phyloP scores from a whole-genome alignment of 768 basidiomycete genomes.

The Tricholoma hemisulphureum region DNA sequence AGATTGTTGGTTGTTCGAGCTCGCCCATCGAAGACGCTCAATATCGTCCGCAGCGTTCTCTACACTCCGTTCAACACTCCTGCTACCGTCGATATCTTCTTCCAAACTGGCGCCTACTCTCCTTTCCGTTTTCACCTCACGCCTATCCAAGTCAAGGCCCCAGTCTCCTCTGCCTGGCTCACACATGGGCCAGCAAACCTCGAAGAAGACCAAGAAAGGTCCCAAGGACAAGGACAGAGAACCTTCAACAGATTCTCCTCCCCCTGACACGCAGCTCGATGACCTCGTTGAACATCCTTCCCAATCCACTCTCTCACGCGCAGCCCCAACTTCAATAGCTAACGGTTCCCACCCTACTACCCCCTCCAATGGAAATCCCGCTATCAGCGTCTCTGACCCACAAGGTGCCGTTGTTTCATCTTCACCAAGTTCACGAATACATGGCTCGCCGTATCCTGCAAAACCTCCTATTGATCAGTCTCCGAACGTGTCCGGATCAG shows the following conservation, averaged over 20 bases:
- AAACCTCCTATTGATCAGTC: conserved; percentile 33
- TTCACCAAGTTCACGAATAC: conserved; percentile 20
- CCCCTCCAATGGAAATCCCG: conserved; percentile 42
- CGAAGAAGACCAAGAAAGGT: conserved; percentile 75
- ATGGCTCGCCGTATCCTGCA: conserved; percentile 40
- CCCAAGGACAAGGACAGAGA: conserved; percentile 70
- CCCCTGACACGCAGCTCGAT: conserved; percentile 42
- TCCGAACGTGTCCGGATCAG: conserved; percentile 37
- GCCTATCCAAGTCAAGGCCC: conserved; percentile 68
- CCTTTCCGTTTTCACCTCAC: conserved; percentile 70
- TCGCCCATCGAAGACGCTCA: neutral
- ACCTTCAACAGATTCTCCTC: conserved; percentile 32
- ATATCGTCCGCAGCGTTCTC: neutral
- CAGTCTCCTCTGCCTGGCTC: conserved; percentile 68
- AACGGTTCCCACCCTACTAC: conserved; percentile 40
- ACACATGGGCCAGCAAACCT: conserved; percentile 81
- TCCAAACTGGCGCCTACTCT: conserved; percentile 80
- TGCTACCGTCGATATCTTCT: conserved; percentile 19
- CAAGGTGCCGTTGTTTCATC: conserved; percentile 33
- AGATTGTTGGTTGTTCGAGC: neutral
- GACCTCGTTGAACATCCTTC: conserved; percentile 38
- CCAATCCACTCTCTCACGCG: conserved; percentile 45
- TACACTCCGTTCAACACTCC: neutral
- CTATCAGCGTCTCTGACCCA: conserved; percentile 45
- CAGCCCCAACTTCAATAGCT: conserved; percentile 35